Evolutionary conservation across 805 yeast species (phyloP).

Genomic region (Wickerhamiella spandovensis): DNA sequence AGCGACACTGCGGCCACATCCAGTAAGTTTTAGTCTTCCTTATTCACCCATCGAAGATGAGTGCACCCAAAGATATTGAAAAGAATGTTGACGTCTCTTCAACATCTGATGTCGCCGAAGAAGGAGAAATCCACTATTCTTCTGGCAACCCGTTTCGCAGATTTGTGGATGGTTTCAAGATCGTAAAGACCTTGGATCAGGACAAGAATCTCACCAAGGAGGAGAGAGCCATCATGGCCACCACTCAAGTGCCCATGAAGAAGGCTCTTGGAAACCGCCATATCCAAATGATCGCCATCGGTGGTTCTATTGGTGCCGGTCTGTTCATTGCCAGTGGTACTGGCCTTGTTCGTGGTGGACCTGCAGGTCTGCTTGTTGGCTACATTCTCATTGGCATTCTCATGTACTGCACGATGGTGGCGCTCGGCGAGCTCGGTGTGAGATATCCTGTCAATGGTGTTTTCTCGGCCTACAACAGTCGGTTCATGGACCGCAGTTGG

Average conservation of each 20-base stretch:
- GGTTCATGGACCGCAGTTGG: slow-evolving; percentile 47
- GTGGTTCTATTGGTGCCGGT: slow-evolving; percentile 77
- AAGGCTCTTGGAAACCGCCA: slow-evolving; percentile 26
- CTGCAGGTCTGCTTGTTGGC: slow-evolving; percentile 49
- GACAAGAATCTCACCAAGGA: slow-evolving; percentile 26
- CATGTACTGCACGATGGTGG: slow-evolving; percentile 48
- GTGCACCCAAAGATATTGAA: neutral
- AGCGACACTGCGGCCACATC: neutral
- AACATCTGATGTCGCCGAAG: neutral
- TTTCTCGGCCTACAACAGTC: slow-evolving; percentile 40
- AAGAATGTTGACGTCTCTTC: neutral
- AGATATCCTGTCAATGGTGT: slow-evolving; percentile 48
- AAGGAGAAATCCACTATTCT: neutral
- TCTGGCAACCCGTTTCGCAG: neutral
- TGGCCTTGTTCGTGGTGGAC: slow-evolving; percentile 35
- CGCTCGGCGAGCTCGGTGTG: slow-evolving; percentile 59
- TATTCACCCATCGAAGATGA: neutral
- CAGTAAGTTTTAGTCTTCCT: neutral
- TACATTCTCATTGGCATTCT: slow-evolving; percentile 47
- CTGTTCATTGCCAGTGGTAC: slow-evolving; percentile 42
- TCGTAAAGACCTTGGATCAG: slow-evolving; percentile 29
- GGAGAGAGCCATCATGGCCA: slow-evolving; percentile 11
- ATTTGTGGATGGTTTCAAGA: slow-evolving; percentile 30
- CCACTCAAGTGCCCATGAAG: slow-evolving; percentile 21
- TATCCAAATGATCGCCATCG: slow-evolving; percentile 55